phyloP scores from a whole-genome alignment of 192 early-diverging fungal species.

The Coemansia furcata region DNA sequence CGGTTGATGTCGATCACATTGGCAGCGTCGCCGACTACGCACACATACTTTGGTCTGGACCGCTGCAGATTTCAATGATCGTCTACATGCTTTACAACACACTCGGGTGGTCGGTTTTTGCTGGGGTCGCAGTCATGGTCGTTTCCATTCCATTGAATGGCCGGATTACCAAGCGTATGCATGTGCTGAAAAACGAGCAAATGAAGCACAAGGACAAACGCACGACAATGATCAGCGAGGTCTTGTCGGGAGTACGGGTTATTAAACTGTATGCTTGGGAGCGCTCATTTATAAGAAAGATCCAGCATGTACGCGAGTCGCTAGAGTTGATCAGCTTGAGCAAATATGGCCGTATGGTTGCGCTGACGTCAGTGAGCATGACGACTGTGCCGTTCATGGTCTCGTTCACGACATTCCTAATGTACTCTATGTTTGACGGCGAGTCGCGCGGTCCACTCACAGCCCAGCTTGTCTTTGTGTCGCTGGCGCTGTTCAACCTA shows the following conservation, averaged over 20 bases:
- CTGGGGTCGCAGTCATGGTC: slow-evolving; percentile 82
- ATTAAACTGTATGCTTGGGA: slow-evolving; percentile 98
- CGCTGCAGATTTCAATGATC: slow-evolving; percentile 74
- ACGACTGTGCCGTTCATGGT: slow-evolving; percentile 89
- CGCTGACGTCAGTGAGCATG: slow-evolving; percentile 77
- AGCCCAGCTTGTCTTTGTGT: slow-evolving; percentile 77
- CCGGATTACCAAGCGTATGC: slow-evolving; percentile 60
- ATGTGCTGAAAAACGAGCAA: slow-evolving; percentile 69
- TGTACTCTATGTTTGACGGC: slow-evolving; percentile 67
- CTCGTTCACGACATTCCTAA: slow-evolving; percentile 75
- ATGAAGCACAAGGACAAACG: slow-evolving; percentile 85
- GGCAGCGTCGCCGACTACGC: slow-evolving; percentile 66
- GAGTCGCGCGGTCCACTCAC: slow-evolving; percentile 60
- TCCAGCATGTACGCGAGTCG: slow-evolving; percentile 67
- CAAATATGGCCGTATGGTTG: slow-evolving; percentile 69
- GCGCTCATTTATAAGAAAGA: slow-evolving; percentile 67
- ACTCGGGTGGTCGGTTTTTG: slow-evolving; percentile 81
- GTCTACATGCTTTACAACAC: slow-evolving; percentile 78
- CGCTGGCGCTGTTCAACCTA: slow-evolving; percentile 89
- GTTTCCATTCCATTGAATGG: slow-evolving; percentile 77
- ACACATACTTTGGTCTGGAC: slow-evolving; percentile 75
- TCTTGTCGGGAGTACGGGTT: slow-evolving; percentile 87
- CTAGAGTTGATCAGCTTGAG: slow-evolving; percentile 76
- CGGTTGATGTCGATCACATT: slow-evolving; percentile 64
- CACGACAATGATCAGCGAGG: slow-evolving; percentile 79